Evolutionary conservation across 1,284 basidiomycete genomes (phyloP), one percentile per base, ranked within the genome.

Genomic region (Leccinum angustisporum): DNA sequence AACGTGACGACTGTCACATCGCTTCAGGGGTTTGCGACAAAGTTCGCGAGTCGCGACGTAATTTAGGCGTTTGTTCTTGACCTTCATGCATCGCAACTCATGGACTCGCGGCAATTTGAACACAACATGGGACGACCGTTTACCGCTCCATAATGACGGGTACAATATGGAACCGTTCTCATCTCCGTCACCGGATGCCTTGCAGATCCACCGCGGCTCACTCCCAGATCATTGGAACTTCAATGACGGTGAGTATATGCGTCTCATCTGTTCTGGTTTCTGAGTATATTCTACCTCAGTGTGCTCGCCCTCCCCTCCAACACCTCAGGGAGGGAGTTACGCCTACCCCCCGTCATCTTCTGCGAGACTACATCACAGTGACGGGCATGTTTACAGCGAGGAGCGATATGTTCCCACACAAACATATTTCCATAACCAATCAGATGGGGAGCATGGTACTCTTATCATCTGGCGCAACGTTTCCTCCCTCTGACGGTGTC

Each of bases 221-320:
- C 25, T 36, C 31, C 34, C 56, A 5, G 36, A 50, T 52, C 65
- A 70, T 54, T 57, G 62, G 25, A 76, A 78, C 46, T 75, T 31
- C 27, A 52, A 78, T 40, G 77, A 77, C 64, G 74, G 86, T 84
- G 73, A 67, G 71, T 85, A 72, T 84, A 82, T 85, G 83, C 82
- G 74, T 33, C 63, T 54, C 36, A 7, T 16, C 16, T 50, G 5
- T 30, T 7, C 36, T 59, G 2, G 27, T 59, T 40, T 38, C 16
- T 33, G 40, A 43, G n/a, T 59, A 48, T 55, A 63, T 61, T 40
- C 63, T 61, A 36, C 53, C 0, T 61, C 54, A 67, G 63, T 75
- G 21, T 78, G 77, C 14, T 82, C 80, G n/a, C 79, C 80, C 2
- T 81, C 78, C 38, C 79, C 80, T 13, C 67, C 71, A 54, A 66